These are phyloP conservation scores for Rhizomucor pusillus DNA, from an alignment of 371 early-diverging fungal genomes.

Conservation along the genomic window DNA sequence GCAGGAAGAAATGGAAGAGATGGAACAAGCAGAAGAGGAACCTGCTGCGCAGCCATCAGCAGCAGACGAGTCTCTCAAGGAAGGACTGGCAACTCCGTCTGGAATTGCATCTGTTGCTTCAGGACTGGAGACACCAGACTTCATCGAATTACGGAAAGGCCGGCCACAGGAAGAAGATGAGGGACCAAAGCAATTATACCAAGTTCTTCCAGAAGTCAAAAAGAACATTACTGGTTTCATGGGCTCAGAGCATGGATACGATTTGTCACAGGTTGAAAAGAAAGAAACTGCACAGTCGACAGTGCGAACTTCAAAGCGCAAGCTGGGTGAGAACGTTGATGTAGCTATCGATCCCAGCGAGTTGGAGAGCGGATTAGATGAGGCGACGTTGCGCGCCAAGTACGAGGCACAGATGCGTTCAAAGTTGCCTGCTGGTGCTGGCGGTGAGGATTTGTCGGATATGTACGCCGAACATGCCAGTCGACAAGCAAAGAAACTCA, in stretches of 20 bases:
- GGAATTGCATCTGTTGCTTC: constrained; percentile 77
- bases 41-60: constrained; percentile 26
- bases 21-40: constrained; percentile 42
- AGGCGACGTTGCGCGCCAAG: constrained; percentile 69
- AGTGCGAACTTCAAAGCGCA: constrained; percentile 43
- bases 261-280: constrained; percentile 54
- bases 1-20: constrained; percentile 56
- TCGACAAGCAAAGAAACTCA: constrained; percentile 67
- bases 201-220: constrained; percentile 82
- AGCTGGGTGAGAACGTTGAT: constrained; percentile 62
- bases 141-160: constrained; percentile 89
- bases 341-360: constrained; percentile 77
- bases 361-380: constrained; percentile 61
- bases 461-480: constrained; percentile 85
- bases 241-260: constrained; percentile 94
- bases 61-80: constrained; percentile 42
- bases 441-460: constrained; percentile 77
- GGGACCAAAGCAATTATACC: constrained; percentile 79
- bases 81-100: constrained; percentile 87
- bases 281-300: constrained; percentile 20
- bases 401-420: constrained; percentile 68
- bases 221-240: constrained; percentile 83
- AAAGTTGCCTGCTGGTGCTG: constrained; percentile 32
- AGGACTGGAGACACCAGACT: constrained; percentile 92
- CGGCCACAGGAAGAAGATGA: constrained; percentile 49